Conservation (phyloP, 495 filamentous ascomycete species). For the Hypomontagnella monticulosa region DNA sequence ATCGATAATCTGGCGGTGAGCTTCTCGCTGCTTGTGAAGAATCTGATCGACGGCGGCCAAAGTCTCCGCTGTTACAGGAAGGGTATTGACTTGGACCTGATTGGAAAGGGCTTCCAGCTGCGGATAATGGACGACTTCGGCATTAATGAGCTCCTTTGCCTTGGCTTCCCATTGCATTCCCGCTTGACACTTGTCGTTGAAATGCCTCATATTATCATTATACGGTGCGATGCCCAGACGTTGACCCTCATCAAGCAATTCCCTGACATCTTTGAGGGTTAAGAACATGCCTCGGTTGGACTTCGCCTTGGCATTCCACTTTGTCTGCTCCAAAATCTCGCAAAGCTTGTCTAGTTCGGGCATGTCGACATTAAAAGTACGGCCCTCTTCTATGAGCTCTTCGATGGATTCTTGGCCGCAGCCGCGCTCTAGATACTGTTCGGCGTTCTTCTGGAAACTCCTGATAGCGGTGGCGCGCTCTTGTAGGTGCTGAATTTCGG, state of each 20-base stretch:
- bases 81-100: conserved; percentile 72
- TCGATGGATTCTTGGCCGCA: conserved; percentile 77
- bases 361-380: conserved; percentile 91
- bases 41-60: conserved; percentile 88
- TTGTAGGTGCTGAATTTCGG: conserved; percentile 86
- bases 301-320: conserved; percentile 84
- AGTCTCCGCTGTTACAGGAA: conserved; percentile 86
- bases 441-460: conserved; percentile 83
- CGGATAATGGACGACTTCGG: conserved; percentile 88
- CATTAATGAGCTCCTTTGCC: conserved; percentile 90
- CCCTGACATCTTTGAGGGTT: conserved; percentile 78
- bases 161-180: conserved; percentile 93
- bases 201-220: conserved; percentile 79
- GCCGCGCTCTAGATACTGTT: conserved; percentile 67
- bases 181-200: conserved; percentile 75
- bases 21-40: conserved; percentile 94
- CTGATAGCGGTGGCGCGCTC: conserved; percentile 89
- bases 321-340: conserved; percentile 80
- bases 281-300: conserved; percentile 68
- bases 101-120: conserved; percentile 90
- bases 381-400: conserved; percentile 86
- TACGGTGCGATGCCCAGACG: conserved; percentile 78
- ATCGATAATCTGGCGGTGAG: conserved; percentile 83
- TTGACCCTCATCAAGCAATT: conserved; percentile 77
- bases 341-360: conserved; percentile 90